A percentile compares a stretch with the other conserved stretches of the same genome.
phyloP scores from a whole-genome alignment of 345 rosid species.

The Aurinia saxatilis region DNA sequence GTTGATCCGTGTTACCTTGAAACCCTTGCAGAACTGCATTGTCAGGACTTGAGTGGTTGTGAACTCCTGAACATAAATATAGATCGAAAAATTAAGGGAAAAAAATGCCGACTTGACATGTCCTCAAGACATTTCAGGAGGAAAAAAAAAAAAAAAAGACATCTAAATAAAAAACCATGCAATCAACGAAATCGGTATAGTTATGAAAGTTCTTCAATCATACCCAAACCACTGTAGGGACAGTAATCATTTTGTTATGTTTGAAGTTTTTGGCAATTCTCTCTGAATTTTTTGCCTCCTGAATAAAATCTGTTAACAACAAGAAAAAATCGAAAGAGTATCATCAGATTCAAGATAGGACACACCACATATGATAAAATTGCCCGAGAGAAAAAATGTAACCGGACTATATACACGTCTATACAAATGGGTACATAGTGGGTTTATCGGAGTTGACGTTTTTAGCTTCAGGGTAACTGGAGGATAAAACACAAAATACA shows the following conservation, averaged over 20 bases:
- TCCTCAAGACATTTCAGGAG: neutral
- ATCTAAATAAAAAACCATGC: neutral
- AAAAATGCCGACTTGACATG: neutral
- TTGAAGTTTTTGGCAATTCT: constrained; percentile 59
- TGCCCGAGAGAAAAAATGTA: neutral
- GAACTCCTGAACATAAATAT: constrained; percentile 39
- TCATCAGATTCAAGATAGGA: neutral
- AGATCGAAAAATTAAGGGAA: neutral
- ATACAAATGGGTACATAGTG: neutral
- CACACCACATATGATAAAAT: neutral
- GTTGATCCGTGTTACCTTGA: constrained; percentile 43
- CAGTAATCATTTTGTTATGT: constrained; percentile 41
- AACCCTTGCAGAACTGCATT: constrained; percentile 76
- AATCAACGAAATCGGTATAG: neutral
- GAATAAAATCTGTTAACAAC: constrained; percentile 57
- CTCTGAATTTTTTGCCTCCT: constrained; percentile 77
- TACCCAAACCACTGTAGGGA: constrained; percentile 79
- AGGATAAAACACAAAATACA: neutral
- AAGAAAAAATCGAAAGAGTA: neutral
- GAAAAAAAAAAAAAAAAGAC: neutral
- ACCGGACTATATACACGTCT: neutral
- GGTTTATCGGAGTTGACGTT: neutral
- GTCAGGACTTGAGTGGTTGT: constrained; percentile 74
- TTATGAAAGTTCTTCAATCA: neutral
- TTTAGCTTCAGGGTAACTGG: neutral